Conservation (phyloP, 257 asterid genomes). For the Jaltomata sinuosa region DNA sequence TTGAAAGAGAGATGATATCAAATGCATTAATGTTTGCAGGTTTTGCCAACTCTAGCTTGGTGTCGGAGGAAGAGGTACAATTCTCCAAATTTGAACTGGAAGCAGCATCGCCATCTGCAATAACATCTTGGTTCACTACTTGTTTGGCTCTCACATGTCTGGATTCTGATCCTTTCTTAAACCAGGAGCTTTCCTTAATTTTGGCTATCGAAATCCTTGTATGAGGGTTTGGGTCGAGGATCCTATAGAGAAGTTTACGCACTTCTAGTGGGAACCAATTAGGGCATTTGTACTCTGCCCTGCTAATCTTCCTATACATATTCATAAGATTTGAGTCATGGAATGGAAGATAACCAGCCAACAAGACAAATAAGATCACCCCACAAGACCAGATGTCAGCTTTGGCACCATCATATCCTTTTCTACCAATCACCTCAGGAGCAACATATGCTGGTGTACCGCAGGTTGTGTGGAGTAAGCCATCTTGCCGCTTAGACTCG, state of each 20-base stretch:
- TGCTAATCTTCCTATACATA: conserved; percentile 56
- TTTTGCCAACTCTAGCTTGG: conserved; percentile 20
- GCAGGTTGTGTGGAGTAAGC: conserved; percentile 73
- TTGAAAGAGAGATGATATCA: conserved; percentile 66
- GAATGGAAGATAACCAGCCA: conserved; percentile 70
- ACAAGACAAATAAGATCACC: conserved; percentile 55
- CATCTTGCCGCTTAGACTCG: conserved; percentile 51
- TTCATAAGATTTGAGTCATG: conserved; percentile 48
- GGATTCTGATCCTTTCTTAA: conserved; percentile 35
- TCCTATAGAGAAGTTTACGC: conserved; percentile 34
- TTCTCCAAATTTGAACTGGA: background rate
- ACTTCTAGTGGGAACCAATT: conserved; percentile 51
- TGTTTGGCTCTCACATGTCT: background rate
- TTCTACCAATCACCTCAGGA: conserved; percentile 58
- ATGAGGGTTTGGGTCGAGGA: conserved; percentile 66
- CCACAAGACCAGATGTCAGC: conserved; percentile 88
- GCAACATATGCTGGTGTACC: conserved; percentile 87
- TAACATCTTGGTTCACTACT: conserved; percentile 11
- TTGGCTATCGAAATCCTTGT: conserved; percentile 43
- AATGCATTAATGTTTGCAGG: conserved; percentile 54
- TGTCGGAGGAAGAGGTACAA: background rate
- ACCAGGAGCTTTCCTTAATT: conserved; percentile 66
- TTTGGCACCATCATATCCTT: conserved; percentile 66
- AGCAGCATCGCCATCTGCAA: conserved; percentile 3
- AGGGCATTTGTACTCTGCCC: conserved; percentile 51